phyloP scores from a whole-genome alignment of 2,329 filamentous ascomycete genomes.

The Arachnomyces sp. region DNA sequence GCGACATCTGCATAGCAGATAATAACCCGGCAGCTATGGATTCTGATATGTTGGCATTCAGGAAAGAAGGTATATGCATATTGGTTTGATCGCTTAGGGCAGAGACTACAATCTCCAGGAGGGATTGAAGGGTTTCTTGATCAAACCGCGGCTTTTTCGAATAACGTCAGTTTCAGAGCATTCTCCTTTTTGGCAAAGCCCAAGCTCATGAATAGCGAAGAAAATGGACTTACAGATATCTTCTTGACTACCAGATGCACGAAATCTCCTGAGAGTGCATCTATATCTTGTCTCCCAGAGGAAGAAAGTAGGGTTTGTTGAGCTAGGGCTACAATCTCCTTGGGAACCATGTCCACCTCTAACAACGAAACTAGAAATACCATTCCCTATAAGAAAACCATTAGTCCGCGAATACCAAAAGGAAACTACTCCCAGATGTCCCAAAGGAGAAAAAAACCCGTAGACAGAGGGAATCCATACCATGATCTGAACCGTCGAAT shows the following conservation, averaged over 20 bases:
- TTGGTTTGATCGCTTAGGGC: too few relatives aligned
- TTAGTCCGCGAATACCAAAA: background rate
- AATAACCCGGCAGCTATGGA: too few relatives aligned
- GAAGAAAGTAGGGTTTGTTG: slow-evolving; percentile 21
- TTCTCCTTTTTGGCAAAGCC: slow-evolving; percentile 15
- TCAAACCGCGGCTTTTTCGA: slow-evolving; percentile 3
- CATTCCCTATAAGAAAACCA: slow-evolving; percentile 20
- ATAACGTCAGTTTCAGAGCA: background rate
- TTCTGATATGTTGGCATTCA: too few relatives aligned
- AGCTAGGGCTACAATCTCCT: slow-evolving; percentile 19
- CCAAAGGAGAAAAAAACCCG: too few relatives aligned
- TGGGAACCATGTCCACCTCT: slow-evolving; percentile 16
- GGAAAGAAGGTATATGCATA: too few relatives aligned
- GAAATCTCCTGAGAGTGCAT: slow-evolving; percentile 16
- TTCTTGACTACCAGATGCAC: slow-evolving; percentile 27
- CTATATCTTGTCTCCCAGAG: slow-evolving; percentile 15
- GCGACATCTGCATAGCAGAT: too few relatives aligned
- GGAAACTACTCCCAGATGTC: too few relatives aligned
- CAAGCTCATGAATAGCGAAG: slow-evolving; percentile 3
- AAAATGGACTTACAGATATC: slow-evolving; percentile 31
- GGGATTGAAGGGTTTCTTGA: background rate
- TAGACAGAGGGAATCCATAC: slow-evolving; percentile 16
- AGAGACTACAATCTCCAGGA: too few relatives aligned
- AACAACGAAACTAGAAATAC: slow-evolving; percentile 24
- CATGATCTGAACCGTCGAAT: slow-evolving; percentile 25